Conservation (phyloP, 192 early-diverging fungal species). For the Coemansia sp. region DNA sequence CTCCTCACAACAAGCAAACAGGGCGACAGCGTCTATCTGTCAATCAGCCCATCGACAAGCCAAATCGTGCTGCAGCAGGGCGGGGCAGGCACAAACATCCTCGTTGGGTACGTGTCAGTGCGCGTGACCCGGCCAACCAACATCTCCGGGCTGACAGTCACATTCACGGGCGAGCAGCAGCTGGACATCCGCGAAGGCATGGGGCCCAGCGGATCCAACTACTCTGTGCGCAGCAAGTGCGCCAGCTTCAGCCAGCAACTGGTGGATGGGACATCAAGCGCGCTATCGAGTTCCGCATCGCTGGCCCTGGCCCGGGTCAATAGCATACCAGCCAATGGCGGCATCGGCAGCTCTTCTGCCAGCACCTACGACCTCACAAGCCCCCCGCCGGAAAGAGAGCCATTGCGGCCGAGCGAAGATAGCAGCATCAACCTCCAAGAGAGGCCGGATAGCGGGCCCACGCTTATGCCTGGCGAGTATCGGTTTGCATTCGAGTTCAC, state of each 20-base stretch:
- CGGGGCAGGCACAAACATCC: constrained; percentile 15
- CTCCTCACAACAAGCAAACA: constrained; percentile 6
- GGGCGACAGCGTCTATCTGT: background rate
- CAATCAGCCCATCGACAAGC: constrained; percentile 35
- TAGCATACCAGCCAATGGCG: background rate
- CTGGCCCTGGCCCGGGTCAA: constrained; percentile 3
- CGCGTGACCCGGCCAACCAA: constrained; percentile 10
- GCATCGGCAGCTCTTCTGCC: constrained; percentile 7
- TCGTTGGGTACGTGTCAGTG: constrained; percentile 30
- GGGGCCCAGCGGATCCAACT: constrained; percentile 28
- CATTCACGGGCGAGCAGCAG: constrained; percentile 25
- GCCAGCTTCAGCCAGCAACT: constrained; percentile 24
- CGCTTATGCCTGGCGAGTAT: constrained; percentile 31
- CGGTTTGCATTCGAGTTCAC: constrained; percentile 44
- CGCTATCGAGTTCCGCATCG: background rate
- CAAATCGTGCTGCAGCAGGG: constrained; percentile 26
- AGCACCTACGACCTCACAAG: constrained; percentile 4
- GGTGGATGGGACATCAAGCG: background rate
- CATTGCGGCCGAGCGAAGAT: constrained; percentile 8
- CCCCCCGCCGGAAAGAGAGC: constrained; percentile 6
- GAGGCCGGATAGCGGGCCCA: background rate
- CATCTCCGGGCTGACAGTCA: constrained; percentile 20
- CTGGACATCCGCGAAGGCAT: constrained; percentile 36
- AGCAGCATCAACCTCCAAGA: background rate
- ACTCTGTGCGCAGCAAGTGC: constrained; percentile 17